Conservation (phyloP, 2,329 filamentous ascomycete genomes). For the Aspergillus sp. region DNA sequence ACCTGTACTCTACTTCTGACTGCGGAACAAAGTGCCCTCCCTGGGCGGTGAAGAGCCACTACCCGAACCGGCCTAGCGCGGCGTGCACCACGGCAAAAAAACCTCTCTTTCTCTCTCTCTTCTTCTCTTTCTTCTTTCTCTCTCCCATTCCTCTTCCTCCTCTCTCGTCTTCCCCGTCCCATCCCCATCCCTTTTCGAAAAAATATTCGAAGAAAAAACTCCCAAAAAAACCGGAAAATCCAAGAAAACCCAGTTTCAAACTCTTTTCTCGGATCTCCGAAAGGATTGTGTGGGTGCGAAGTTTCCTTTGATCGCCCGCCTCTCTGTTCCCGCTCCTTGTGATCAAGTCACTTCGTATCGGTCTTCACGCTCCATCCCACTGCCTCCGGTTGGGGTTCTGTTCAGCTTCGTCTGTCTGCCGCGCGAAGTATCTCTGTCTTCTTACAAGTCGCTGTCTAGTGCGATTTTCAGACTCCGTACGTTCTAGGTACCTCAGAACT, state of each 20-base stretch:
- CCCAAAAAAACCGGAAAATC: conserved; percentile 34
- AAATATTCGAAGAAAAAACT: conserved; percentile 22
- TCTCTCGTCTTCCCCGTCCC: conserved; percentile 17
- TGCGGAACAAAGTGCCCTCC: no score
- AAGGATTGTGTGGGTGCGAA: conserved; percentile 21
- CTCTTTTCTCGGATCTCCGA: conserved; percentile 19
- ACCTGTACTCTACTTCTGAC: no score
- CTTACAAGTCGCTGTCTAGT: conserved; percentile 9
- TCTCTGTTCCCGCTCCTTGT: conserved; percentile 8
- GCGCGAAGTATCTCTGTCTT: background rate
- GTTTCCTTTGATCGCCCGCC: conserved; percentile 18
- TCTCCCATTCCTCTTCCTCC: conserved; percentile 14
- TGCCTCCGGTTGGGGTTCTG: conserved; percentile 3
- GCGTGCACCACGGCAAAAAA: conserved; percentile 4
- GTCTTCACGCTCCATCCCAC: conserved; percentile 5
- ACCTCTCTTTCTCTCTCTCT: conserved; percentile 12
- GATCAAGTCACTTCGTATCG: conserved; percentile 8
- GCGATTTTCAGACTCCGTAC: conserved; percentile 12
- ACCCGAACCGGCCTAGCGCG: background rate
- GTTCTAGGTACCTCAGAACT: background rate
- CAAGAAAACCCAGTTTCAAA: conserved; percentile 22
- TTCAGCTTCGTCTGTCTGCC: conserved; percentile 2
- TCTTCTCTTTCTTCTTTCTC: conserved; percentile 20
- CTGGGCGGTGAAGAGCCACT: no score
- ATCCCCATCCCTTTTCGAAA: conserved; percentile 23